Evolutionary conservation across 2,329 filamentous ascomycete species (phyloP), one percentile per base, ranked within the genome.

Genomic region (Stachybotrys chlorohalonatus): DNA sequence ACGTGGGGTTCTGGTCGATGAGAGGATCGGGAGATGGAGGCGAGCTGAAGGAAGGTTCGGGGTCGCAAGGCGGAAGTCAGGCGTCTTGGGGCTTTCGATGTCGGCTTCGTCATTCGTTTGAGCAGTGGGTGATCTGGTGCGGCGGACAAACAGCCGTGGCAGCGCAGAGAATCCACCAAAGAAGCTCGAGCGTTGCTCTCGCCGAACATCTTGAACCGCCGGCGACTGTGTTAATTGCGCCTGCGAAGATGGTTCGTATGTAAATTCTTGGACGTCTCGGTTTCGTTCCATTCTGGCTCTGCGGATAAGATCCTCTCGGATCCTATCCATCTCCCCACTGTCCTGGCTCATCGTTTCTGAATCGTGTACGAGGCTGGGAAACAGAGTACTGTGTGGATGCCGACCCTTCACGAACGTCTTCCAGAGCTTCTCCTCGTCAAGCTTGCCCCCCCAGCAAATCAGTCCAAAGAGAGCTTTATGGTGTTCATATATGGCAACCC

Each of bases 21-120:
- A 61, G 17, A 45, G 60, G 57, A 52, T 51, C 54, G 17, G 58
- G 58, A 42, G 36, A 42, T 42, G 36, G 9, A 42, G 13, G 36
- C 36, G 36, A 13, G 36, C 36, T 13, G 36, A 42, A 13, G 36
- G 36, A 13, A 42, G 36, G 36, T 9, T 13, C 24, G 32, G 54
- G 42, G 59, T 61, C 56, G 62, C 50, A 8, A 64, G 58, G 5
- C 62, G 63, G 13, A 75, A 71, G 3, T 68, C 67, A 2, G 77
- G 75, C 1, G 75, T 73, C 61, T 82, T 82, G 39, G 77, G 76
- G 17, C 72, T 76, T 50, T 75, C 70, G 16, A 62, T 56, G 31
- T 67, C 68, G 24, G 65, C 58, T 15, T 59, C 58, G 6, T 60
- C 59, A 6, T 60, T 59, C 8, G 56, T 39, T 36, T 59, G 56